These are phyloP conservation scores for Cenchrus fungigraminus DNA, from an alignment of 176 grass and related monocot species.

Conservation along the genomic window DNA sequence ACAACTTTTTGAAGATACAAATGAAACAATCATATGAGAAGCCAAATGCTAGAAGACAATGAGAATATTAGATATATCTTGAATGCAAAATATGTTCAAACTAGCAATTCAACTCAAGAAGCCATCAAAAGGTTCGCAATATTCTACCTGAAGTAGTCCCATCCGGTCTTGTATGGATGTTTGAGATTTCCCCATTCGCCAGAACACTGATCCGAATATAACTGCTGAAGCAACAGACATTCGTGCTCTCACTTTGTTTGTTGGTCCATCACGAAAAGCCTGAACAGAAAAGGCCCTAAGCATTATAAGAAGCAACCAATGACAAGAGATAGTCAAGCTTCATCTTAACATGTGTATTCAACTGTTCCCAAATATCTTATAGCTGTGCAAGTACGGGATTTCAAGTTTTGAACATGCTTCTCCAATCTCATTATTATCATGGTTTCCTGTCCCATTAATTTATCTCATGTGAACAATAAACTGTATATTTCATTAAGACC, in stretches of 20 bases:
- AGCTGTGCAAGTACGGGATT: background rate
- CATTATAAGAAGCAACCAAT: slow-evolving; percentile 28
- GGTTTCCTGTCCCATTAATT: background rate
- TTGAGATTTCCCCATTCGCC: slow-evolving; percentile 87
- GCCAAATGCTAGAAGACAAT: slow-evolving; percentile 8
- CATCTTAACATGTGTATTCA: background rate
- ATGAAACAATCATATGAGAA: background rate
- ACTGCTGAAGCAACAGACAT: slow-evolving; percentile 96
- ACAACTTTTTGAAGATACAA: background rate
- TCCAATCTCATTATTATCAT: background rate
- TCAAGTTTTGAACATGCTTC: background rate
- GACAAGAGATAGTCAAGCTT: slow-evolving; percentile 20
- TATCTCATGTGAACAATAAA: slow-evolving; percentile 14
- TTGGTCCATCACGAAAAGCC: slow-evolving; percentile 96
- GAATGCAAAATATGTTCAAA: background rate
- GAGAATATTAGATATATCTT: background rate
- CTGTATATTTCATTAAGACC: background rate
- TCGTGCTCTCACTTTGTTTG: slow-evolving; percentile 95
- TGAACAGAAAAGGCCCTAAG: slow-evolving; percentile 40
- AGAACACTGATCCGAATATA: slow-evolving; percentile 98
- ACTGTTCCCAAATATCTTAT: slow-evolving; percentile 9
- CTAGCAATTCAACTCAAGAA: slow-evolving; percentile 31
- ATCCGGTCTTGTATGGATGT: slow-evolving; percentile 97
- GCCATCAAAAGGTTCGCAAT: slow-evolving; percentile 26
- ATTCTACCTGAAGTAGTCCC: slow-evolving; percentile 91